Percentiles rank a stretch among this genome's conserved stretches.
phyloP scores from a whole-genome alignment of 2,329 filamentous ascomycete species.

The Aureobasidium sp. region DNA sequence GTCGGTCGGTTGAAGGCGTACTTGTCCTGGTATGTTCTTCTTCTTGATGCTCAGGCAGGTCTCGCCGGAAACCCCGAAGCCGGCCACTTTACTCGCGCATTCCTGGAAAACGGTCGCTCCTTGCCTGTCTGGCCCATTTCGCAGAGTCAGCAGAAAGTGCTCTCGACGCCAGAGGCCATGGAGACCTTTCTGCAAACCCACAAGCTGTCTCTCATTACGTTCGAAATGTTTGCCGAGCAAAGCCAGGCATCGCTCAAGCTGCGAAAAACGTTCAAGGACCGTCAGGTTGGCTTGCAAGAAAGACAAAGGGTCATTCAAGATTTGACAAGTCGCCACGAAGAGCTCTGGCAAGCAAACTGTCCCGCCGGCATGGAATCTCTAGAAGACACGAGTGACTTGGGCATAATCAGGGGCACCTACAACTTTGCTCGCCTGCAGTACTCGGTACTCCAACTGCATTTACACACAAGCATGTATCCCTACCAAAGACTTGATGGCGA shows the following conservation, averaged over 20 bases:
- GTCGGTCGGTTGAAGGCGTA: constrained; percentile 21
- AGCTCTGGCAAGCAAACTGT: neutral
- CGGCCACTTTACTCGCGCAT: constrained; percentile 12
- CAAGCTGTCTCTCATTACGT: neutral
- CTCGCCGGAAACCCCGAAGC: constrained; percentile 15
- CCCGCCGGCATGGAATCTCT: neutral
- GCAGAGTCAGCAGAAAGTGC: neutral
- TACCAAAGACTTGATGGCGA: constrained; percentile 32
- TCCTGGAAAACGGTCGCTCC: constrained; percentile 13
- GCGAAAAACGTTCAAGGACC: neutral
- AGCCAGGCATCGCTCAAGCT: neutral
- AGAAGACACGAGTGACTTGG: neutral
- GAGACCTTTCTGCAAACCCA: neutral
- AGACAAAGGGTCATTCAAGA: neutral
- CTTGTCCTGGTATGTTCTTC: constrained; percentile 48
- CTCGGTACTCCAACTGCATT: constrained; percentile 38
- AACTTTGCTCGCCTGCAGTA: constrained; percentile 14
- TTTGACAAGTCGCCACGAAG: neutral
- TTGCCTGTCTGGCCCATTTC: constrained; percentile 1
- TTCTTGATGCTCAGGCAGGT: constrained; percentile 37
- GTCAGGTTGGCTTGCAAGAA: neutral
- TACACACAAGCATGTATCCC: constrained; percentile 48
- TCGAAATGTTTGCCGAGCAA: constrained; percentile 9
- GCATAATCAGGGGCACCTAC: neutral
- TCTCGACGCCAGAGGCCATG: neutral